These are phyloP conservation scores for Zasmidium cellare DNA, from an alignment of 2,329 filamentous ascomycete species.

Conservation along the genomic window DNA sequence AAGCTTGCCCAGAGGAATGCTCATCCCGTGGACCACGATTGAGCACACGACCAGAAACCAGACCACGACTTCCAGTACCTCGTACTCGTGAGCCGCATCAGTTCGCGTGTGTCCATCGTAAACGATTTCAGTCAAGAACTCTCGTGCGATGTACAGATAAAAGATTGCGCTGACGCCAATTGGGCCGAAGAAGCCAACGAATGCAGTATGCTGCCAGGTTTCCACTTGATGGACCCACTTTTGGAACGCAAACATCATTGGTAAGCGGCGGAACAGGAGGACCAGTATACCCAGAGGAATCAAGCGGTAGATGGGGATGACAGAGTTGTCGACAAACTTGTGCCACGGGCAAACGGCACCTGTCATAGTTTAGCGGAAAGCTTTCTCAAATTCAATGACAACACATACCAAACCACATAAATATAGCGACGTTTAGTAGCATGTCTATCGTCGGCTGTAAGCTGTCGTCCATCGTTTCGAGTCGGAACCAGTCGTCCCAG, in stretches of 20 bases:
- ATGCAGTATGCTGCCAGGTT: conserved; percentile 70
- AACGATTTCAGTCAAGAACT: conserved; percentile 65
- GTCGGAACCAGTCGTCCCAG: conserved; percentile 91
- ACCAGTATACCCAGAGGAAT: conserved; percentile 73
- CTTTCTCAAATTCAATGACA: no score
- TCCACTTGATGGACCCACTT: conserved; percentile 77
- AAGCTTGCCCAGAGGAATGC: conserved; percentile 73
- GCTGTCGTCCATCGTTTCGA: conserved; percentile 85
- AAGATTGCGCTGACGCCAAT: conserved; percentile 90
- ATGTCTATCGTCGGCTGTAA: conserved; percentile 95
- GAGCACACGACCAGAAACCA: conserved; percentile 87
- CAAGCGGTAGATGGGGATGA: conserved; percentile 74
- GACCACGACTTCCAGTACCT: conserved; percentile 70
- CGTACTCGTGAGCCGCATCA: conserved; percentile 66
- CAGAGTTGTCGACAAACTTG: conserved; percentile 63
- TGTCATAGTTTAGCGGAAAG: conserved; percentile 1
- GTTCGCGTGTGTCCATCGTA: conserved; percentile 61
- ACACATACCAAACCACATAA: conserved; percentile 70
- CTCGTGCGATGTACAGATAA: conserved; percentile 78
- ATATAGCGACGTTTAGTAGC: conserved; percentile 84
- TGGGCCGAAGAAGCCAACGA: conserved; percentile 90
- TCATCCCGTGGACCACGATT: conserved; percentile 80
- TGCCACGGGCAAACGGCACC: conserved; percentile 83
- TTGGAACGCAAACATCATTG: conserved; percentile 72
- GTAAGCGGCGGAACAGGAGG: conserved; percentile 73